Evolutionary conservation across 768 basidiomycete species (phyloP).

Genomic region (Austroboletus festivus): DNA sequence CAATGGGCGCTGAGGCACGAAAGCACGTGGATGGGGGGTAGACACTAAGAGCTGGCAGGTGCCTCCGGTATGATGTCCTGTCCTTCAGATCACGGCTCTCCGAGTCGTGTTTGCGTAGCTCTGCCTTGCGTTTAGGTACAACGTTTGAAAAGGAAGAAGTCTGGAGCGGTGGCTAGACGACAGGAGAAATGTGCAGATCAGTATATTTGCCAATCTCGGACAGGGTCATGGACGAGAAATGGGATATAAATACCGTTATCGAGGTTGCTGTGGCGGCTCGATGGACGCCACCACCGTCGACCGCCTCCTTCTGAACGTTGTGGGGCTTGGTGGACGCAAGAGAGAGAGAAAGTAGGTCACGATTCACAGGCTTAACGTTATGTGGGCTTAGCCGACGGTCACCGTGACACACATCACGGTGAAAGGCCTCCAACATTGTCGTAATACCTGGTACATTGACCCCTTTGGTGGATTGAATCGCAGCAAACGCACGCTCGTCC

Average conservation of each 20-base stretch:
- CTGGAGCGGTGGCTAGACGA: constrained; percentile 22
- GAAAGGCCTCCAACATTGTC: constrained; percentile 23
- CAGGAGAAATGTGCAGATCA: constrained; percentile 15
- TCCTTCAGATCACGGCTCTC: constrained; percentile 13
- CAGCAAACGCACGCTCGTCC: constrained; percentile 12
- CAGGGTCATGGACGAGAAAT: constrained; percentile 12
- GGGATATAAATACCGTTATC: constrained; percentile 29
- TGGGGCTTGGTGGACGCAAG: constrained; percentile 6
- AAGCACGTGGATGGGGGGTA: constrained; percentile 9
- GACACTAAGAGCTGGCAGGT: constrained; percentile 23
- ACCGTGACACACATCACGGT: constrained; percentile 20
- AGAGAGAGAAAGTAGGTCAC: not conserved
- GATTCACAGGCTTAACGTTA: constrained; percentile 8
- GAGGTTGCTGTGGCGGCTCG: constrained; percentile 27
- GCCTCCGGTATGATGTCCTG: constrained; percentile 13
- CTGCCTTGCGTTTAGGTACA: constrained; percentile 6
- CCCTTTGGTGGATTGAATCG: not conserved
- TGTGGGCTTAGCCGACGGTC: constrained; percentile 10
- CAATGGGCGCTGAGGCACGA: constrained; percentile 12
- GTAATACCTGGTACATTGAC: constrained; percentile 27
- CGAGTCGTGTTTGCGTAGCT: constrained; percentile 7
- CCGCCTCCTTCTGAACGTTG: constrained; percentile 13
- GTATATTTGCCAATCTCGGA: constrained; percentile 15
- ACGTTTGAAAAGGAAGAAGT: constrained; percentile 17
- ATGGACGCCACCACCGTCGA: constrained; percentile 17